Conservation (phyloP, 768 basidiomycete species). For the Mycena haematopus region DNA sequence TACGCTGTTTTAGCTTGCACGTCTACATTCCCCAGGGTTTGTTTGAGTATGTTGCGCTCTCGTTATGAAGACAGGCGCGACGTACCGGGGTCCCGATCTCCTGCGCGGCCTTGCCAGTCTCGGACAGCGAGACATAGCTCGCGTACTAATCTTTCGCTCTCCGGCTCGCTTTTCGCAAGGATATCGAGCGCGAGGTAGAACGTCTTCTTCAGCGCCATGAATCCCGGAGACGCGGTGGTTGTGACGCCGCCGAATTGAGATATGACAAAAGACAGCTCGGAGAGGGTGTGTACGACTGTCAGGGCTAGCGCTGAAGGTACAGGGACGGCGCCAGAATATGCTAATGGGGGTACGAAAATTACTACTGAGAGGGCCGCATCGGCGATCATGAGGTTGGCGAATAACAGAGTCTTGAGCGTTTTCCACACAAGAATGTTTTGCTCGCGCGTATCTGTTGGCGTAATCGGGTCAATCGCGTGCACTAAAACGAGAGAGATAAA, state of each 20-base stretch:
- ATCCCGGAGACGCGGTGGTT: conserved; percentile 56
- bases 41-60: neutral
- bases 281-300: conserved; percentile 61
- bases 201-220: conserved; percentile 73
- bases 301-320: conserved; percentile 59
- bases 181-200: conserved; percentile 84
- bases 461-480: conserved; percentile 22
- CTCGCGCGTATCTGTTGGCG: conserved; percentile 49
- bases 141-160: conserved; percentile 42
- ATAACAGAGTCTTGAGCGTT: conserved; percentile 77
- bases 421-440: conserved; percentile 64
- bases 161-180: conserved; percentile 48
- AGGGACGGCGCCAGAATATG: conserved; percentile 27
- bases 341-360: conserved; percentile 55
- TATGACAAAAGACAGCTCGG: conserved; percentile 76
- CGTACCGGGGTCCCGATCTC: conserved; percentile 13
- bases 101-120: conserved; percentile 11
- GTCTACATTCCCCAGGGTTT: conserved; percentile 15
- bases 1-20: conserved; percentile 61
- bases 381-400: conserved; percentile 71
- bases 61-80: neutral
- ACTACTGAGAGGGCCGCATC: conserved; percentile 64
- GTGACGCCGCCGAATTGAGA: conserved; percentile 81
- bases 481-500: conserved; percentile 9
- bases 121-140: conserved; percentile 25